Base-by-base conservation (phyloP, 2,329 filamentous ascomycete species). In the Xylariaceae sp. region DNA sequence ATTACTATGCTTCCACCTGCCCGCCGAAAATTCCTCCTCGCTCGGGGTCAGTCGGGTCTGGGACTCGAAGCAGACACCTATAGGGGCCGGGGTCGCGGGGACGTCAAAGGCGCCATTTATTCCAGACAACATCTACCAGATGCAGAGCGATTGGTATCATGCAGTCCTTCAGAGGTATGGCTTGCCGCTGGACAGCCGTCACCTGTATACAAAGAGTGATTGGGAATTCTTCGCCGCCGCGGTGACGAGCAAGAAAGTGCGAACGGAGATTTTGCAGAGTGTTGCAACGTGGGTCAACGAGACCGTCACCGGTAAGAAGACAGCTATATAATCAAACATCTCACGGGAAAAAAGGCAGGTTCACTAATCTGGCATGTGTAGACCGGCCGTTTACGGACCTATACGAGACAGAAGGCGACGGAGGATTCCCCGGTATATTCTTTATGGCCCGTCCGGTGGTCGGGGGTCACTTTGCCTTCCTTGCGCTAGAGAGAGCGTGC, bases 161-260 rank as follows among this genome's bases (percentile, higher is more conserved):
- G 81, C 84, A 14, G 90, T 93, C 9, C 83, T 90, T 62, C 90
- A 96, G 71, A 86, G 84, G 66, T 96, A 93, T 71, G 91, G 91
- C 1, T 76, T 96, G 2, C 91, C 91, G 0, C 82, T 96, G 7
- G 91, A 96, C 73, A 89, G 84, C 63, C 84, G 91, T 43, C 90
- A 95, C 72, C 73, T 93, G 2, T 95, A 95, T 73, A 89, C 90
- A 32, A 96, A 96, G 75, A 91, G 88, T 26, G 91, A 96, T 74
- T 96, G 91, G 91, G 88, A 95, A 66, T 92, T 96, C 71, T 93
- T 95, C 72, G 89, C 90, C 0, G 91, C 91, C 45, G 89, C 91
- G 1, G 88, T 96, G 4, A 84, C 90, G 3, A 86, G 85, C 64
- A 82, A 83, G 69, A 75, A 80, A 55, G 89, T 89, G 1, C 82